Conservation (phyloP, 768 basidiomycete genomes). For the Cytidiella melzeri region DNA sequence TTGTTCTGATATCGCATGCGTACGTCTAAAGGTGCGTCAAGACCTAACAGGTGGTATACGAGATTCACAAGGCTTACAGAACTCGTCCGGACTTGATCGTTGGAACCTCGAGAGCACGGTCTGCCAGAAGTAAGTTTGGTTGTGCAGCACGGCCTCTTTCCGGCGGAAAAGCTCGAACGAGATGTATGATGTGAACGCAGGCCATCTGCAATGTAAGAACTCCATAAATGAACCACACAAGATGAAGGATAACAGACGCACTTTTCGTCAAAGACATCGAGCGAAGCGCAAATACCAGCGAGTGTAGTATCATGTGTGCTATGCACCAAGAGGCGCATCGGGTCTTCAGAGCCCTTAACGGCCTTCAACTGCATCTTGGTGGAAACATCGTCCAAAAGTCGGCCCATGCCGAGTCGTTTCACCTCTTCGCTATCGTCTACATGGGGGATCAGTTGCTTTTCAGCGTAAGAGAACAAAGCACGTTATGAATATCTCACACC, state of each 20-base stretch:
- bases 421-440: constrained; percentile 72
- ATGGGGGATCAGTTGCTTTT: constrained; percentile 4
- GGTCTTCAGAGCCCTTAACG: constrained; percentile 36
- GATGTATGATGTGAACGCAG: constrained; percentile 66
- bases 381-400: constrained; percentile 59
- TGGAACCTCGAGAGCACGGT: constrained; percentile 35
- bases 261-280: constrained; percentile 72
- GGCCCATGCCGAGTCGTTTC: constrained; percentile 71
- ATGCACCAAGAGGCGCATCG: constrained; percentile 61
- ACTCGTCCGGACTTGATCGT: constrained; percentile 27
- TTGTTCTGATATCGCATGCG: constrained; percentile 77
- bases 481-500: constrained; percentile 27
- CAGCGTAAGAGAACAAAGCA: background rate
- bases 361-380: constrained; percentile 57
- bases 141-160: background rate
- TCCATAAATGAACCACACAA: background rate
- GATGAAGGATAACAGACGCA: constrained; percentile 23
- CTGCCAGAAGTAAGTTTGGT: constrained; percentile 26
- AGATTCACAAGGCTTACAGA: constrained; percentile 32
- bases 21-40: constrained; percentile 29
- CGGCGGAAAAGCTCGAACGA: constrained; percentile 64
- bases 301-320: constrained; percentile 70
- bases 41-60: background rate
- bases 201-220: constrained; percentile 45
- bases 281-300: constrained; percentile 54